Conservation (phyloP, 2,329 filamentous ascomycete species). For the Aspergillus sp. region DNA sequence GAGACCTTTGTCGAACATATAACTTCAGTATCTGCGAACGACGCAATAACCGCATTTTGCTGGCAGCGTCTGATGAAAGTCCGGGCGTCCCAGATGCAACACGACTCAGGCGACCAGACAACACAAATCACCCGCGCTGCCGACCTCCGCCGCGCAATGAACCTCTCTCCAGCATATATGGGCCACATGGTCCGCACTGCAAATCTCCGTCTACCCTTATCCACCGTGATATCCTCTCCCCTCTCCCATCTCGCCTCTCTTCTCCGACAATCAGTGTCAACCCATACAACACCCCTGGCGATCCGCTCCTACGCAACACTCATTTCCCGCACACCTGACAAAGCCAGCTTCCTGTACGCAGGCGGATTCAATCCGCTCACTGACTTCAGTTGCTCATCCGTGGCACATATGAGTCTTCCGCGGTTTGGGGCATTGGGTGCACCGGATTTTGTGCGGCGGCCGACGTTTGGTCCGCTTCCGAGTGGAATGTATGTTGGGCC, state of each 20-base stretch:
- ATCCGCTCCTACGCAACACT: conserved; percentile 16
- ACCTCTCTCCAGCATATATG: conserved; percentile 17
- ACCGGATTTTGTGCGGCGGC: conserved; percentile 10
- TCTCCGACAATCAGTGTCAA: background rate
- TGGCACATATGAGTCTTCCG: conserved; percentile 14
- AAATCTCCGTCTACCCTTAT: conserved; percentile 10
- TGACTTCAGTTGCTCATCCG: conserved; percentile 16
- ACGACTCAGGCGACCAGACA: background rate
- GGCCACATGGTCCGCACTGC: conserved; percentile 22
- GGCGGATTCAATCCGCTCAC: conserved; percentile 15
- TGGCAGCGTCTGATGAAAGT: conserved; percentile 17
- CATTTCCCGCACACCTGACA: conserved; percentile 15
- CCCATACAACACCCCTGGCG: background rate
- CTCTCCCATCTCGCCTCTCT: conserved; percentile 9
- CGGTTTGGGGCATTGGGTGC: conserved; percentile 13
- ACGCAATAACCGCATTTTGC: conserved; percentile 21
- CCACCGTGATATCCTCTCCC: conserved; percentile 1
- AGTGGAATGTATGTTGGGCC: conserved; percentile 16
- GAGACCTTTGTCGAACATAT: background rate
- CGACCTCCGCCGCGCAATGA: conserved; percentile 19
- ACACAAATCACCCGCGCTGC: conserved; percentile 20
- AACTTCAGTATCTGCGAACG: conserved; percentile 19
- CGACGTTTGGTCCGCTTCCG: conserved; percentile 12
- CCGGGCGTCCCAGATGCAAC: conserved; percentile 3
- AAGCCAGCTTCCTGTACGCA: conserved; percentile 16